Percentiles rank a stretch among this genome's conserved stretches.
Evolutionary conservation across 805 yeast species (phyloP).

Genomic region (Debaryomyces tyrocola): DNA sequence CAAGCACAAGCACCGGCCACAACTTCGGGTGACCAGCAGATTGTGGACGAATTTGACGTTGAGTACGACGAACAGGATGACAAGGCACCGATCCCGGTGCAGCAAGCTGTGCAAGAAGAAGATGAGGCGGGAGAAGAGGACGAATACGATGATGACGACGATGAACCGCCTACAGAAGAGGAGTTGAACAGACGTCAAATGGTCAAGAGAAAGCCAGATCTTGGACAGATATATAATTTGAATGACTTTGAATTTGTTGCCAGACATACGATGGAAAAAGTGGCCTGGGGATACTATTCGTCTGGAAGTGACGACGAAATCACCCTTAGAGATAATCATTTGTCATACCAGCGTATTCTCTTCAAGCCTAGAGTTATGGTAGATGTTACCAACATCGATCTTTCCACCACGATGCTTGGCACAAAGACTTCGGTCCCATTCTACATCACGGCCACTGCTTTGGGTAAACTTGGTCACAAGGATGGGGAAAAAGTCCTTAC

Average conservation of each 20-base stretch:
- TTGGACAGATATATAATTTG: constrained; percentile 69
- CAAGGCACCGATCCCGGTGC: constrained; percentile 23
- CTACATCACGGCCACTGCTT: constrained; percentile 88
- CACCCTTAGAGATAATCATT: constrained; percentile 84
- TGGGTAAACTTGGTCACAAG: constrained; percentile 88
- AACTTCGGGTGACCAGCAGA: constrained; percentile 2
- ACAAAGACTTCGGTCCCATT: constrained; percentile 69
- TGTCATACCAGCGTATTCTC: constrained; percentile 83
- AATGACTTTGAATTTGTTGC: constrained; percentile 90
- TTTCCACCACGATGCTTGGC: constrained; percentile 77
- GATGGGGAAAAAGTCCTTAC: constrained; percentile 91
- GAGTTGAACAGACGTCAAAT: constrained; percentile 25
- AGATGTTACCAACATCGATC: constrained; percentile 74
- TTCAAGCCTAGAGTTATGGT: constrained; percentile 83
- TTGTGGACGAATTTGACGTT: constrained; percentile 40
- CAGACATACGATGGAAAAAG: constrained; percentile 65
- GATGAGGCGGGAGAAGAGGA: constrained; percentile 19
- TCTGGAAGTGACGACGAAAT: constrained; percentile 93
- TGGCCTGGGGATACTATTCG: constrained; percentile 91
- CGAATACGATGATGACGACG: constrained; percentile 42
- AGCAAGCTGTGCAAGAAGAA: background rate
- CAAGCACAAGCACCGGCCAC: background rate
- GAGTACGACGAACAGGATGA: constrained; percentile 43
- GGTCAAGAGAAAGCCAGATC: constrained; percentile 57
- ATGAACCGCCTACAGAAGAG: constrained; percentile 27